These are phyloP conservation scores for Begonia masoniana DNA, from an alignment of 306 rosid genomes.

Conservation along the genomic window DNA sequence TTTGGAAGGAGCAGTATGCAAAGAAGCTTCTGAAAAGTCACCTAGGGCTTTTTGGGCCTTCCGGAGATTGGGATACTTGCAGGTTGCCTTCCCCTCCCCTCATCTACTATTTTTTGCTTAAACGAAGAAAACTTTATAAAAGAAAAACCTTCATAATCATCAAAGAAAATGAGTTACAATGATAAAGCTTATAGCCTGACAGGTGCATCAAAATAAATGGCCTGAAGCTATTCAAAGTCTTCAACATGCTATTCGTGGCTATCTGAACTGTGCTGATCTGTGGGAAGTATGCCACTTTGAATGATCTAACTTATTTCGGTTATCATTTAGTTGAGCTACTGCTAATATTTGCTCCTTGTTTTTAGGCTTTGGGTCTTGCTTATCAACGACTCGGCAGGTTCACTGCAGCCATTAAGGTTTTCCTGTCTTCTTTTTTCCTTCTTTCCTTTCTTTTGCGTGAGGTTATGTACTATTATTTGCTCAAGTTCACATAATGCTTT, in stretches of 20 bases:
- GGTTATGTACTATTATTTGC: not conserved
- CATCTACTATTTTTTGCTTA: not conserved
- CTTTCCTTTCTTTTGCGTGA: not conserved
- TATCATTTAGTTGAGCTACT: constrained; percentile 5
- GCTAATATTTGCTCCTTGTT: not conserved
- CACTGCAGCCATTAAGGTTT: constrained; percentile 84
- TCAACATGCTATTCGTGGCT: constrained; percentile 85
- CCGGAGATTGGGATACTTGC: constrained; percentile 77
- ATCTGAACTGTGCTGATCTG: constrained; percentile 58
- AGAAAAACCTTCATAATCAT: not conserved
- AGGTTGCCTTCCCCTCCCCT: constrained; percentile 20
- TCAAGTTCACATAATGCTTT: constrained; percentile 2
- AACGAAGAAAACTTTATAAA: no score
- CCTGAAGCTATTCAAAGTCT: constrained; percentile 74
- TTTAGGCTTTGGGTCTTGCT: constrained; percentile 84
- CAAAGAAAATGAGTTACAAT: not conserved
- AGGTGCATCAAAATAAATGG: constrained; percentile 60
- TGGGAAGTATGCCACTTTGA: constrained; percentile 57
- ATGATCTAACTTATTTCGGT: not conserved
- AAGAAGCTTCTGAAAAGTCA: constrained; percentile 54
- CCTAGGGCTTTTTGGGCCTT: constrained; percentile 93
- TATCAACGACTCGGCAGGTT: constrained; percentile 84
- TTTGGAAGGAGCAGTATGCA: constrained; percentile 57
- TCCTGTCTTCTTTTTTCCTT: not conserved
- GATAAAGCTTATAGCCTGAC: constrained; percentile 1